Evolutionary conservation across 495 filamentous ascomycete species (phyloP), one percentile per base, ranked within the genome.

Genomic region (Daldinia grandis): DNA sequence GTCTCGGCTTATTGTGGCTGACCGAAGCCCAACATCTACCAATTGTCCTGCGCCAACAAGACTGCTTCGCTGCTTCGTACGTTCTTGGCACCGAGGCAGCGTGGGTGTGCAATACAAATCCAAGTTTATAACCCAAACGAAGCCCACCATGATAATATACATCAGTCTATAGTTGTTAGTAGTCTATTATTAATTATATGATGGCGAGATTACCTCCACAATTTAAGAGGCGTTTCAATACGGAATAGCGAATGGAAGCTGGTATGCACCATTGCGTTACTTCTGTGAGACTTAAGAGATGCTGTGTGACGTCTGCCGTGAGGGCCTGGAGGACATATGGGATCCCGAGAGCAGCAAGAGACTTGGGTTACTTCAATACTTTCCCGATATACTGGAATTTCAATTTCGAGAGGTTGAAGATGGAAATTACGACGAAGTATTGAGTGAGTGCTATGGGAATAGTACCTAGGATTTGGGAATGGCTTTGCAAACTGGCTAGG

Each of bases 271-370:
- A 8, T 51, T 19, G n/a, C n/a, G 5, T 15, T 38, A 15, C 14
- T 9, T 17, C 6, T 33, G 25, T 30, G 14, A 38, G 1, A 30
- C 17, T 12, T 30, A 19, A 62, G 63, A 61, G 15, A 66, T 75
- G 56, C 21, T 71, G 37, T 80, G 78, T 19, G 69, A 71, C 8
- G 64, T 65, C 40, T 71, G 71, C 42, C 51, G 65, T 47, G 64
- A 72, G 57, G 78, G 80, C 2, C 73, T 73, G 5, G 25, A 51
- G 19, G 71, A 62, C 19, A 74, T 67, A 15, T 66, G 69, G 73
- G 73, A 75, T 25, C 60, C 69, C 7, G 37, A 49, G 0, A 69
- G 64, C 10, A 69, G n/a, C 3, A 75, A 59, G 28, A 60, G 73
- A 27, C 21, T 75, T 12, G 69, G 69, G n/a, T 8, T 62, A 1